A percentile compares a stretch with the other conserved stretches of the same genome.
Evolutionary conservation across 768 basidiomycete genomes (phyloP).

Genomic region (Russula vinacea): DNA sequence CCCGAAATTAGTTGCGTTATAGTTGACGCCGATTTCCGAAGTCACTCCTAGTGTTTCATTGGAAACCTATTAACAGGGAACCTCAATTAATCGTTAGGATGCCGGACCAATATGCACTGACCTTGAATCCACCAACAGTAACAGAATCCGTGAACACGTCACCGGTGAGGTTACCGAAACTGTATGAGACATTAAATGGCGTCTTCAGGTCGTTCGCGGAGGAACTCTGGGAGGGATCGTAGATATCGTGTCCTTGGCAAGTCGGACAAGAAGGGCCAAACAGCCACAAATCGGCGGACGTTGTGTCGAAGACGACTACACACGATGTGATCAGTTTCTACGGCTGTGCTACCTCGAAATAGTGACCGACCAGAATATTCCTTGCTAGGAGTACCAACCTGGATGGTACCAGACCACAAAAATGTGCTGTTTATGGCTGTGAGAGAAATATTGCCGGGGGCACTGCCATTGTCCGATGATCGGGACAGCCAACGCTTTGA

Average conservation of each 20-base stretch:
- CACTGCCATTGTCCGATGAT: not conserved
- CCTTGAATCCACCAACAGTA: not conserved
- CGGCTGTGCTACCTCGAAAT: not conserved
- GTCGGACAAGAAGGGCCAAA: not conserved
- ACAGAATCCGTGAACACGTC: not conserved
- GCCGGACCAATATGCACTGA: not conserved
- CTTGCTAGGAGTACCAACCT: not conserved
- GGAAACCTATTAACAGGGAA: not conserved
- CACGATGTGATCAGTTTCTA: not conserved
- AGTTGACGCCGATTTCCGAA: not conserved
- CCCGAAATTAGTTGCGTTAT: not conserved
- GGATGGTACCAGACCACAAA: not conserved
- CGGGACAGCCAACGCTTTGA: not conserved
- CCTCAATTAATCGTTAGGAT: no score
- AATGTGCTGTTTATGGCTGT: rapidly evolving
- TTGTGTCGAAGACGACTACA: not conserved
- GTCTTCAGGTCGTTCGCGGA: not conserved
- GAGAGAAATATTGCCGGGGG: not conserved
- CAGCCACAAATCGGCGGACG: not conserved
- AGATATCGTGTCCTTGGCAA: not conserved
- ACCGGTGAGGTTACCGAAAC: not conserved
- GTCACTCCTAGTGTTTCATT: not conserved
- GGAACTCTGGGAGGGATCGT: not conserved
- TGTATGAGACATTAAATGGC: no score
- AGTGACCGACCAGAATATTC: not conserved